A percentile compares a stretch with the other conserved stretches of the same genome.
These are phyloP conservation scores for Colletotrichum simmondsii DNA, from an alignment of 2,329 filamentous ascomycete species.

Conservation along the genomic window DNA sequence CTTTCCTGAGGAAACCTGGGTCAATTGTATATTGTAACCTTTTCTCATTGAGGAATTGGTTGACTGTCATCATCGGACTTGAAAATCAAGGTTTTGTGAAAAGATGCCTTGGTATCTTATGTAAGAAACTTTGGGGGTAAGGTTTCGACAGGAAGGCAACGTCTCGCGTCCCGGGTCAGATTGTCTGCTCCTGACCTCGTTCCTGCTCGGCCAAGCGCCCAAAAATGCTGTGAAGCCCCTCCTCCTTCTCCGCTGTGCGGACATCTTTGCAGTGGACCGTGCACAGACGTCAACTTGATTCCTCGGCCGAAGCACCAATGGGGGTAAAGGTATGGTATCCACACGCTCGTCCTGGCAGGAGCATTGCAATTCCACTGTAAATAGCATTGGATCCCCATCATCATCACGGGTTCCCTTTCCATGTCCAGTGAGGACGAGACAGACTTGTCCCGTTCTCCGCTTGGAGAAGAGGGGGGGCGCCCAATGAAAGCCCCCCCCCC, in stretches of 20 bases:
- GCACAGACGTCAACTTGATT: conserved; percentile 19
- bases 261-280: conserved; percentile 23
- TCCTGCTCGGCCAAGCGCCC: conserved; percentile 26
- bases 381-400: conserved; percentile 19
- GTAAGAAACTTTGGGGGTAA: background rate
- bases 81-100: background rate
- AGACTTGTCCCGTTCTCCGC: conserved; percentile 15
- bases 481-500: conserved; percentile 18
- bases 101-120: background rate
- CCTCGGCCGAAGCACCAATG: conserved; percentile 15
- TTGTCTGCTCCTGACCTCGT: background rate
- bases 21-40: background rate
- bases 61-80: background rate
- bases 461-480: background rate
- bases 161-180: background rate
- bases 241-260: conserved; percentile 13
- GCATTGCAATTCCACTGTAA: conserved; percentile 27
- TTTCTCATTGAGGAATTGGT: background rate
- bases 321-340: background rate
- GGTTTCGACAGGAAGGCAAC: background rate
- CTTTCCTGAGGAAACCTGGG: background rate
- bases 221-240: conserved; percentile 31
- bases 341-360: conserved; percentile 26
- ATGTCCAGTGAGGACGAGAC: conserved; percentile 18
- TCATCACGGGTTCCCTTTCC: conserved; percentile 4